Base-by-base conservation (phyloP, 495 filamentous ascomycete species). In the Penicillium soppii region DNA sequence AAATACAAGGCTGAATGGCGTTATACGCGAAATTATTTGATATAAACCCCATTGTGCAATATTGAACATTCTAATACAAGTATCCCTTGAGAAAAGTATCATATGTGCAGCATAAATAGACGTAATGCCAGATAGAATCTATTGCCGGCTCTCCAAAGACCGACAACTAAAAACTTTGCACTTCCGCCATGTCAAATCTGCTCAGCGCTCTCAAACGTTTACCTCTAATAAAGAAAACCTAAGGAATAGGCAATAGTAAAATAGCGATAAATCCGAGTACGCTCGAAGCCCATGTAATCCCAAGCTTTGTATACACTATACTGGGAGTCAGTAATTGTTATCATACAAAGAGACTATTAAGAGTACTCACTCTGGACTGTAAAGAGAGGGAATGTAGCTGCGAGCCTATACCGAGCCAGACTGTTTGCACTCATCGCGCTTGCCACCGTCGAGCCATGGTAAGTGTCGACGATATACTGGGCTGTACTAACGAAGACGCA, bases 301-400 rank as follows among this genome's bases (percentile, higher is more conserved):
- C 81, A 3, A 86, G 70, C 2, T 62, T 70, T 6, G 71, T 43
- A 52, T 81, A 86, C 78, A 86, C 81, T 83, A 44, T 21, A 53
- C 0, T 21, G 1, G 27, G n/a, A 39, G 36, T 41, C 26, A 5
- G 38, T 37, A 36, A 1, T 23, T 22, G 6, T 12, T 3, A 29
- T 17, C 30, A 3, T 3, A 4, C 6, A 25, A 20, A 10, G 19
- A 20, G 0, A 5, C n/a, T n/a, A n/a, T n/a, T n/a, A 10, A 0
- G 0, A 5, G 45, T 15, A 69, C 75, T 65, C 57, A 82, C 80
- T 82, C 47, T 77, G 75, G 10, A 81, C 55, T 3, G 80, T 80
- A 51, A 86, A 85, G 0, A 91, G 73, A 5, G 87, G 87, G 58
- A 88, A 90, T 3, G 72, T 79, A 16, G 81, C 81, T 1, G 79